Percentiles rank a stretch among this genome's conserved stretches.
Conservation (phyloP, 2,329 filamentous ascomycete genomes). For the Diaporthe sp. region DNA sequence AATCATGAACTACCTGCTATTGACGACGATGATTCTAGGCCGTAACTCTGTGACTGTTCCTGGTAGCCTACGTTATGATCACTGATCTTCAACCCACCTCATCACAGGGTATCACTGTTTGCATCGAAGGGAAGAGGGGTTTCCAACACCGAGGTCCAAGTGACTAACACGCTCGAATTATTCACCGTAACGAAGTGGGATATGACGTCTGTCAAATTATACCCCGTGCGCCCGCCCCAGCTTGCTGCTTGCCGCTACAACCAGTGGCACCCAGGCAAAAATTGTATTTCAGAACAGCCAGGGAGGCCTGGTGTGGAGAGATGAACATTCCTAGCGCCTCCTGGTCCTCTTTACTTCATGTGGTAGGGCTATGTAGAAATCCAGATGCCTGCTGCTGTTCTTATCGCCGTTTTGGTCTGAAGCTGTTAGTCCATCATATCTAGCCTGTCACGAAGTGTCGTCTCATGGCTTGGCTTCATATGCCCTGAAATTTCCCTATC, state of each 20-base stretch:
- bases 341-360: background rate
- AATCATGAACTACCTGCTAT: background rate
- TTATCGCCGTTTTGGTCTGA: no score
- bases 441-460: background rate
- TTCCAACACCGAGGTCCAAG: background rate
- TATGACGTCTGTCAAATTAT: fast-evolving
- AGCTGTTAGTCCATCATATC: background rate
- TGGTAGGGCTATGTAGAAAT: fast-evolving
- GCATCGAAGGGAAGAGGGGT: background rate
- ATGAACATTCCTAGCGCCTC: background rate
- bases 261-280: background rate
- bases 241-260: no score
- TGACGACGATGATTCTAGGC: background rate
- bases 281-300: background rate
- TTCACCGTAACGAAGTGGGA: background rate
- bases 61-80: background rate
- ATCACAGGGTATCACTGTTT: no score
- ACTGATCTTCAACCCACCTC: background rate
- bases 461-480: background rate
- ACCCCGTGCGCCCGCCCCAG: no score
- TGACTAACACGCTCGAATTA: background rate
- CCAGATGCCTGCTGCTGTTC: background rate
- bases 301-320: background rate
- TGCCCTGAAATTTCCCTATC: background rate
- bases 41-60: background rate